Conservation (phyloP, 2,329 filamentous ascomycete species). For the Trichoderma arundinaceum region DNA sequence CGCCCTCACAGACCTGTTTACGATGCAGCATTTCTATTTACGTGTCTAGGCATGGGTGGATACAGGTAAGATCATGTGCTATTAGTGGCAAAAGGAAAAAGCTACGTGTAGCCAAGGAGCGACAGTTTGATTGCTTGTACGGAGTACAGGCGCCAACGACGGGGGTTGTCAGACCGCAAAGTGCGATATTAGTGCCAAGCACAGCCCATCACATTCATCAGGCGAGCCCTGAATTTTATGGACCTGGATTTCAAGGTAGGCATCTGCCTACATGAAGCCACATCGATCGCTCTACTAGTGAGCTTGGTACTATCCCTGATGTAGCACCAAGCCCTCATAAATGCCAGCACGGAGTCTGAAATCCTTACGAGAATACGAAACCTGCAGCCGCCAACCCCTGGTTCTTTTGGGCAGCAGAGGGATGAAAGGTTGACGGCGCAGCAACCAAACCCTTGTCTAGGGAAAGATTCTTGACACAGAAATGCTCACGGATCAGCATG, state of each 20-base stretch:
- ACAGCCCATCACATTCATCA: slow-evolving; percentile 4
- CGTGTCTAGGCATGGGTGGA: background rate
- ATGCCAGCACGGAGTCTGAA: background rate
- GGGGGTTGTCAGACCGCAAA: background rate
- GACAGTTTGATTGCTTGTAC: background rate
- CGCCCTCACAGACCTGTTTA: background rate
- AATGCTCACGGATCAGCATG: slow-evolving; percentile 14
- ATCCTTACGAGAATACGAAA: background rate
- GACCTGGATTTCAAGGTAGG: background rate
- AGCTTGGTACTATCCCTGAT: background rate
- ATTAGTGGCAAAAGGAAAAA: background rate
- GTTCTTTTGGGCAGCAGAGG: background rate
- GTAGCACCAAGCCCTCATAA: background rate
- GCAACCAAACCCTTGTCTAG: background rate
- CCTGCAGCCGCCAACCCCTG: background rate
- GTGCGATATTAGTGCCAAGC: background rate
- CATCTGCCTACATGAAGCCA: background rate
- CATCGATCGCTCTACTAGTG: too few relatives aligned
- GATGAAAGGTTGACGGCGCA: slow-evolving; percentile 2
- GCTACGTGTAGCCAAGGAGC: background rate
- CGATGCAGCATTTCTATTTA: background rate
- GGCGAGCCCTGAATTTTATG: slow-evolving; percentile 8
- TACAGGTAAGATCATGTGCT: slow-evolving; percentile 1
- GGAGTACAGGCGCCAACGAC: background rate
- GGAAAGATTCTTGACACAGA: background rate